Evolutionary conservation across 2,329 filamentous ascomycete species (phyloP).

Genomic region (Calonectria leucothoes): DNA sequence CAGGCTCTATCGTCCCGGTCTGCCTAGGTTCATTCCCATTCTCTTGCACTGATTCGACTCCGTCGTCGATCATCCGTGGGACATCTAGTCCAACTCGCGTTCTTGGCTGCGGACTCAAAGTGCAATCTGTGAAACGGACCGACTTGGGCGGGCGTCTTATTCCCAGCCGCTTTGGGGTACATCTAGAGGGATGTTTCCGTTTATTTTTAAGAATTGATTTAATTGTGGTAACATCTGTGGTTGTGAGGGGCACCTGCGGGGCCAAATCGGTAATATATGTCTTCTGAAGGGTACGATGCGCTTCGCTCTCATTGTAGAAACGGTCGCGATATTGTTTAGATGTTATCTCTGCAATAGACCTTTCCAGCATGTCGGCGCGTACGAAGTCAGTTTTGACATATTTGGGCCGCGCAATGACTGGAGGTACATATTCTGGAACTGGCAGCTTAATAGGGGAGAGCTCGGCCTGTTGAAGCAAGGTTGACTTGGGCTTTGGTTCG

Average conservation of each 20-base stretch:
- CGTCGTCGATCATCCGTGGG: conserved; percentile 23
- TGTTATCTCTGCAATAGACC: conserved; percentile 27
- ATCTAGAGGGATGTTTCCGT: conserved; percentile 27
- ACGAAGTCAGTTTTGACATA: conserved; percentile 29
- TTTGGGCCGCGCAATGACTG: conserved; percentile 20
- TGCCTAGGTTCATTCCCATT: background rate
- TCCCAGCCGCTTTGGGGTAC: conserved; percentile 41
- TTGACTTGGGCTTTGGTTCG: background rate
- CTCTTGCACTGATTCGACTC: background rate
- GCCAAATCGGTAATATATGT: conserved; percentile 36
- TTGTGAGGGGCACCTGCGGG: conserved; percentile 32
- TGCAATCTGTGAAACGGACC: conserved; percentile 46
- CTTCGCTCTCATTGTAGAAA: conserved; percentile 35
- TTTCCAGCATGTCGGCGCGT: conserved; percentile 19
- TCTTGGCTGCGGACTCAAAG: conserved; percentile 39
- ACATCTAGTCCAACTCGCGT: conserved; percentile 42
- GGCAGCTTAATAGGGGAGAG: background rate
- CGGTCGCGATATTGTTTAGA: conserved; percentile 29
- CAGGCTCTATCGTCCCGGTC: background rate
- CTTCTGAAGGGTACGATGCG: conserved; percentile 31
- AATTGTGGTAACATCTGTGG: conserved; percentile 33
- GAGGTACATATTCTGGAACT: conserved; percentile 1
- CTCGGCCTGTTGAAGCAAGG: background rate
- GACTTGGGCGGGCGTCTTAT: conserved; percentile 39
- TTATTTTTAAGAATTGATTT: conserved; percentile 45